Percentiles rank a stretch among this genome's conserved stretches.
phyloP scores from a whole-genome alignment of 805 yeast species.

The Metschnikowia anglica region DNA sequence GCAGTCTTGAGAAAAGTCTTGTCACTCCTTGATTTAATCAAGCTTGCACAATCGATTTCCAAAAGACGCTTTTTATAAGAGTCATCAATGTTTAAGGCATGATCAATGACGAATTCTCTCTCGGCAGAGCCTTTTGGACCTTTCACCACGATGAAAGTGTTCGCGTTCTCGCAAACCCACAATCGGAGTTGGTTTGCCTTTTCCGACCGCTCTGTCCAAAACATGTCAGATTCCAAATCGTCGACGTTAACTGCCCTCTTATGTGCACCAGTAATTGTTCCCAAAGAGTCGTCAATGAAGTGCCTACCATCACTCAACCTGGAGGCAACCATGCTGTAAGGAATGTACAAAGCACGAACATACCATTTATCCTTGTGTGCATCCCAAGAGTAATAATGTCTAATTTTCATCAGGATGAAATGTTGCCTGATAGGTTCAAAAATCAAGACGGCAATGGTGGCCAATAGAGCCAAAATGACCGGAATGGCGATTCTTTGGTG shows the following conservation, averaged over 20 bases:
- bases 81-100: conserved; percentile 58
- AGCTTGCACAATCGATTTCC: conserved; percentile 73
- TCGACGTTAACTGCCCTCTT: conserved; percentile 18
- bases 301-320: conserved; percentile 36
- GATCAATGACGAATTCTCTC: conserved; percentile 68
- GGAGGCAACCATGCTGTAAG: conserved; percentile 25
- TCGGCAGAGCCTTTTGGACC: conserved; percentile 98
- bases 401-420: conserved; percentile 71
- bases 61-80: conserved; percentile 47
- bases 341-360: conserved; percentile 28
- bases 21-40: conserved; percentile 75
- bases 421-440: conserved; percentile 92
- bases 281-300: conserved; percentile 33
- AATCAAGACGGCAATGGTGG: conserved; percentile 77
- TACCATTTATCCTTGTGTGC: conserved; percentile 39
- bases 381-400: conserved; percentile 55
- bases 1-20: conserved; percentile 62
- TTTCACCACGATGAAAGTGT: conserved; percentile 82
- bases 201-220: conserved; percentile 74
- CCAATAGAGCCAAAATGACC: conserved; percentile 68
- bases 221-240: conserved; percentile 25
- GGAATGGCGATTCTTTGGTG: conserved; percentile 89
- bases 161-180: conserved; percentile 86
- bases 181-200: conserved; percentile 65
- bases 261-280: conserved; percentile 15